These are phyloP conservation scores for Buddleja alternifolia DNA, from an alignment of 257 asterid genomes.

Conservation along the genomic window DNA sequence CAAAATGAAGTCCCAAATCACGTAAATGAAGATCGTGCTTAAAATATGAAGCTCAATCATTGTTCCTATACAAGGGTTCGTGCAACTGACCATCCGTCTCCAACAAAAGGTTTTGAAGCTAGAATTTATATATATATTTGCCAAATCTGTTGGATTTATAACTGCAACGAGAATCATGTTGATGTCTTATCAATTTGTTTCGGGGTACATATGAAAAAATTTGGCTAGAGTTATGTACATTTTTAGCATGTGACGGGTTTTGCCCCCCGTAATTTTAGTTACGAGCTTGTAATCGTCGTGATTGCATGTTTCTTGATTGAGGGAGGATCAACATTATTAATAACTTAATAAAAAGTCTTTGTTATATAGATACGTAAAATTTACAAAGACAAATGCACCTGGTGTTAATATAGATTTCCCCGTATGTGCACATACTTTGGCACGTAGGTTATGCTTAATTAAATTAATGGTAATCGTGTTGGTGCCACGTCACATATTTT, in stretches of 20 bases:
- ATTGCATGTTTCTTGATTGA: constrained; percentile 23
- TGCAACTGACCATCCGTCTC: background rate
- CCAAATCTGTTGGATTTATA: constrained; percentile 11
- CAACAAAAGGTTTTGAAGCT: background rate
- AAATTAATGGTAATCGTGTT: too few species aligned
- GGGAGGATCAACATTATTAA: too few species aligned
- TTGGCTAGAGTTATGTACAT: constrained; percentile 3
- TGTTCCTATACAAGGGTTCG: background rate
- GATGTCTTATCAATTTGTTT: too few species aligned
- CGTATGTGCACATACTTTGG: too few species aligned
- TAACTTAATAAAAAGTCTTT: too few species aligned
- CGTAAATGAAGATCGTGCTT: constrained; percentile 53
- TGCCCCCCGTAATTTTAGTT: background rate
- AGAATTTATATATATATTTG: constrained; percentile 8
- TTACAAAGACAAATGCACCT: too few species aligned
- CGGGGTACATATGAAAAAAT: constrained; percentile 26
- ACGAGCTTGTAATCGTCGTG: background rate
- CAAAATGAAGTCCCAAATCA: constrained; percentile 70
- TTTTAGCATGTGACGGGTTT: background rate
- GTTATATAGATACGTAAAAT: too few species aligned
- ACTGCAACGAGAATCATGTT: constrained; percentile 25
- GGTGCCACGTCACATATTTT: too few species aligned
- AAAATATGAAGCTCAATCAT: constrained; percentile 27
- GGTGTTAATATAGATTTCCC: too few species aligned
- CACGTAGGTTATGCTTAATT: too few species aligned